These are phyloP conservation scores for Candida anglica DNA, from an alignment of 805 yeast genomes.

Conservation along the genomic window DNA sequence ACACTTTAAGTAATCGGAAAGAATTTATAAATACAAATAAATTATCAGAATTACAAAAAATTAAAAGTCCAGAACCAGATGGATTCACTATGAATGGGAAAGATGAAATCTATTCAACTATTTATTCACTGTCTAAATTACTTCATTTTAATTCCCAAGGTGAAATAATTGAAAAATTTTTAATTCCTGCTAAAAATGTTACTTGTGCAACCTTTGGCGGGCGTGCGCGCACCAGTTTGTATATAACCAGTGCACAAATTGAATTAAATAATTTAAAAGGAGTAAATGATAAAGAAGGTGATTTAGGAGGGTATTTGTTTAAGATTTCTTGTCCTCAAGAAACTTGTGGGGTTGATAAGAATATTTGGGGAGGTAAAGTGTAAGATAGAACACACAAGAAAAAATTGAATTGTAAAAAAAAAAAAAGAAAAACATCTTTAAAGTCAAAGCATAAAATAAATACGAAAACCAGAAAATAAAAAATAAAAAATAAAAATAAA, in stretches of 20 bases:
- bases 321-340: constrained; percentile 33
- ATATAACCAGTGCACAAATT: constrained; percentile 63
- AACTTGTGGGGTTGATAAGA: constrained; percentile 22
- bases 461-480: neutral
- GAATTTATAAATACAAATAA: constrained; percentile 16
- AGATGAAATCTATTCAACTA: constrained; percentile 60
- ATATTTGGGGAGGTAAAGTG: constrained; percentile 27
- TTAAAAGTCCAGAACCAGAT: constrained; percentile 61
- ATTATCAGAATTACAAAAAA: constrained; percentile 31
- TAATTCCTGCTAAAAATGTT: constrained; percentile 57
- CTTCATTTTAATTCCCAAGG: constrained; percentile 52
- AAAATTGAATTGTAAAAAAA: neutral
- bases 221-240: constrained; percentile 48
- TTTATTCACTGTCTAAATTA: constrained; percentile 59
- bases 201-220: constrained; percentile 76
- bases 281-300: constrained; percentile 29
- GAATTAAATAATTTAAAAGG: constrained; percentile 38
- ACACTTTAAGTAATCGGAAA: constrained; percentile 23
- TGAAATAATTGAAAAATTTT: constrained; percentile 43
- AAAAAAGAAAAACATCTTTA: too few species aligned
- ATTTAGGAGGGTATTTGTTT: constrained; percentile 61
- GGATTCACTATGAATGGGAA: constrained; percentile 61
- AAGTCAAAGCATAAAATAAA: neutral
- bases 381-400: neutral
- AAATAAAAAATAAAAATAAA: neutral